phyloP scores from a whole-genome alignment of 1,284 basidiomycete genomes.

The Porodaedalea pini region DNA sequence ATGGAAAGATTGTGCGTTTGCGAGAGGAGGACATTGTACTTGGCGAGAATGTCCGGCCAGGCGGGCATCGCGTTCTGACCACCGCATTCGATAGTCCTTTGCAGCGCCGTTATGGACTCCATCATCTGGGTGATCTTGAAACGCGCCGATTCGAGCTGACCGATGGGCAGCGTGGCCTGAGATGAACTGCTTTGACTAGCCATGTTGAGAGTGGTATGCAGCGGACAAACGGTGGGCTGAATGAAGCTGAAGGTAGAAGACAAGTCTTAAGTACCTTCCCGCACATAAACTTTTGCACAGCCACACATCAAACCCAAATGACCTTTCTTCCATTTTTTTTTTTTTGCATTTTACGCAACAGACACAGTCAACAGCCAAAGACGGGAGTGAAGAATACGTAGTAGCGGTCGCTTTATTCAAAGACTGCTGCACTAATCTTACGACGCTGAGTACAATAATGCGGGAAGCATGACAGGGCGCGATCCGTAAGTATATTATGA shows the following conservation, averaged over 20 bases:
- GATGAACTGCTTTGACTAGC: background rate
- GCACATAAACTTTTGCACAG: too few relatives aligned
- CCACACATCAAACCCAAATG: too few relatives aligned
- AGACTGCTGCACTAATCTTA: background rate
- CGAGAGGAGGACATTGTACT: conserved; percentile 76
- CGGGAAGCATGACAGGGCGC: too few relatives aligned
- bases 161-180: conserved; percentile 30
- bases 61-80: conserved; percentile 56
- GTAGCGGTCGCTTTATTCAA: too few relatives aligned
- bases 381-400: too few relatives aligned
- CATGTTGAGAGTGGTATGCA: too few relatives aligned
- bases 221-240: too few relatives aligned
- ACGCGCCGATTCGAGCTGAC: conserved; percentile 67
- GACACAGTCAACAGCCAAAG: too few relatives aligned
- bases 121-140: conserved; percentile 74
- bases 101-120: conserved; percentile 64
- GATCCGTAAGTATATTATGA: background rate
- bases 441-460: background rate
- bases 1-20: conserved; percentile 72
- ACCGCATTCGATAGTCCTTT: conserved; percentile 56
- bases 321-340: too few relatives aligned
- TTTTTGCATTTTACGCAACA: too few relatives aligned
- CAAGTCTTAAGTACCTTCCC: too few relatives aligned
- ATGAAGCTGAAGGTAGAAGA: too few relatives aligned
- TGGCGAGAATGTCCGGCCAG: conserved; percentile 79